A percentile compares a stretch with the other conserved stretches of the same genome.
Evolutionary conservation across 2,329 filamentous ascomycete species (phyloP).

Genomic region (Aulographum hederae): DNA sequence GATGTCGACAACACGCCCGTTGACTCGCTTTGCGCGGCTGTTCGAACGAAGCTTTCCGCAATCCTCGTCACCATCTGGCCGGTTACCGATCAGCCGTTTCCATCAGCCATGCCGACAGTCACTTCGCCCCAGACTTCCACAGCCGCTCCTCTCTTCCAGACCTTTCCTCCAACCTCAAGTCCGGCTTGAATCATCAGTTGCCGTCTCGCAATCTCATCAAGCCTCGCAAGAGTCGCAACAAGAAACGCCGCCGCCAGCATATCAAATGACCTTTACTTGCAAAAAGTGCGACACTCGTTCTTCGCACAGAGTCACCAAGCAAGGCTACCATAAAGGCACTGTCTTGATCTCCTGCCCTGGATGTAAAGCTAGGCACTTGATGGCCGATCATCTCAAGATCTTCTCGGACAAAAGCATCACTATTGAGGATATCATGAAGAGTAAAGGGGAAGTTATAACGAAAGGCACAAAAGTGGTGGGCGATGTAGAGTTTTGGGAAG

Average conservation of each 20-base stretch:
- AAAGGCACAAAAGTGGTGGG: constrained; percentile 59
- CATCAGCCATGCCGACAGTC: too few relatives aligned
- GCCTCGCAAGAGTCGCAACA: neutral
- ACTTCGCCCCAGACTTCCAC: too few relatives aligned
- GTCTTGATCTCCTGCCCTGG: constrained; percentile 74
- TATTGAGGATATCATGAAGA: constrained; percentile 58
- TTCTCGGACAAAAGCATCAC: constrained; percentile 55
- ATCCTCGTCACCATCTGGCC: too few relatives aligned
- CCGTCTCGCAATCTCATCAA: neutral
- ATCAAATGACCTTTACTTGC: constrained; percentile 86
- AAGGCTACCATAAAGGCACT: constrained; percentile 84
- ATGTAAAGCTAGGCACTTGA: constrained; percentile 78
- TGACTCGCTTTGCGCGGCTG: too few relatives aligned
- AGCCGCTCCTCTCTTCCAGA: too few relatives aligned
- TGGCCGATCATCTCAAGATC: constrained; percentile 74
- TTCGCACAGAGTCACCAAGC: constrained; percentile 75
- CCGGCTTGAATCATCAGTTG: neutral
- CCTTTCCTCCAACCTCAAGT: too few relatives aligned
- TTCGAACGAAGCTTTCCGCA: too few relatives aligned
- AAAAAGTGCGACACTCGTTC: constrained; percentile 65
- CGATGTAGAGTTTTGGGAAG: constrained; percentile 92
- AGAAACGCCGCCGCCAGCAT: constrained; percentile 41
- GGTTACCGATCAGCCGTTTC: too few relatives aligned
- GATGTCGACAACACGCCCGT: too few relatives aligned
- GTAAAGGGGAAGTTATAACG: constrained; percentile 58